Evolutionary conservation across 495 filamentous ascomycete genomes (phyloP), one percentile per base, ranked within the genome.

Genomic region (Penicillium simplicissimum): DNA sequence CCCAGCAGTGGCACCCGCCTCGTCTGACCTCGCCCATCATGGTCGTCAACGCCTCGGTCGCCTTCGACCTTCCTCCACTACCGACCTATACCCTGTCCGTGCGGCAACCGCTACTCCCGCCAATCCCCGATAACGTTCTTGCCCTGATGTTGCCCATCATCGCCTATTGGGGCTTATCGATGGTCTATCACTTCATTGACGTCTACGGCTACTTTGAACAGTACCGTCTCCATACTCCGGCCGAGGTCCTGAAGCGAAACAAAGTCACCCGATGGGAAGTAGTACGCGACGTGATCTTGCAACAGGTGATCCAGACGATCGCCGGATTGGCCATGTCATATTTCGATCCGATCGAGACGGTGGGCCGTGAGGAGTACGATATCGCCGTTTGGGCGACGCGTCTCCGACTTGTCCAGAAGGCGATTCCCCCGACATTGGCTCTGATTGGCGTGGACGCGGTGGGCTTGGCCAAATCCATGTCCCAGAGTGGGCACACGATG

Each of bases 141-240:
- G 80, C 87, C 19, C 79, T 95, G 51, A 71, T 90, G 38, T 77
- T 90, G 8, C 92, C 92, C n/a, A 83, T 96, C 54, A 70, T 90
- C 66, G 91, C 90, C 42, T 98, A 98, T 80, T 97, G 95, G 94
- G 77, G 75, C 33, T 66, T 96, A 42, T 96, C 93, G n/a, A 76
- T 90, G 72, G 74, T 95, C 68, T 98, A 95, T 78, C 92, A 97
- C 77, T 70, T 86, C 62, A 82, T 97, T 68, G 93, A 97, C 76
- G 76, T 86, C 51, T 85, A 87, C 71, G 88, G 95, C 71, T 82
- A 91, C 42, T 94, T 95, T 70, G 85, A 91, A 35, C 83, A 93
- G 64, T 96, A 97, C 77, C 88, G 94, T 54, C 79, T 97, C 45
- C 94, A 97, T 80, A 97, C 94, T 0, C 93, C 94, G 31, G 91